Base-by-base conservation (phyloP, 2,329 filamentous ascomycete genomes). In the Nemania abortiva region DNA sequence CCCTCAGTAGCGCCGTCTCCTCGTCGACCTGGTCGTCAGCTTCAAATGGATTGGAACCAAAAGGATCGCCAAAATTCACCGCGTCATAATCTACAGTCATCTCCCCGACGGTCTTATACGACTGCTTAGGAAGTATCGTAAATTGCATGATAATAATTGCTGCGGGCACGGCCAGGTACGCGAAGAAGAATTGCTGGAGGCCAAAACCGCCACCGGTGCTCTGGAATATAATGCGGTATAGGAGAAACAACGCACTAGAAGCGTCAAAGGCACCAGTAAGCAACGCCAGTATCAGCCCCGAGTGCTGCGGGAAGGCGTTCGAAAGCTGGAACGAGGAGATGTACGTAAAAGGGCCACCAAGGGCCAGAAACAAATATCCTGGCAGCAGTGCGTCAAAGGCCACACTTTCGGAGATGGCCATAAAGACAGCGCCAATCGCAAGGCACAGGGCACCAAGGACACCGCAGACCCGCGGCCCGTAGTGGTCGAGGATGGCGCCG, bases 31-130 rank as follows among this genome's bases (percentile, higher is more conserved):
- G 86, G 72, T 91, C 89, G 7, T 87, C 87, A 11, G 47, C 61
- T 39, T 65, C 65, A 13, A 78, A 80, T 70, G 56, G 75, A 68
- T 74, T 80, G 31, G 47, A 42, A 79, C 74, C 22, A 75, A 75
- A 18, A 2, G 77, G 74, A 18, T 78, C 77, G 2, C 77, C 77
- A 9, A 78, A 75, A 69, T 80, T 75, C 24, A 82, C 78, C 49
- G 86, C 84, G 73, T 94, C 91, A 18, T 89, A 90, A 76, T 93
- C 88, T 65, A 90, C 87, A 6, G 96, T 90, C 47, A 97, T 86
- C 79, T 98, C 94, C 54, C 93, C 92, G 0, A 95, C 89, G 0
- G 92, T 95, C 81, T 96, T 95, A 84, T 96, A 96, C 1, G 91
- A 94, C 71, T 90, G 89, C 18, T 82, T 83, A 0, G 93, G 93